These are phyloP conservation scores for Tricholoma hemisulphureum DNA, from an alignment of 768 basidiomycete genomes.

Conservation along the genomic window DNA sequence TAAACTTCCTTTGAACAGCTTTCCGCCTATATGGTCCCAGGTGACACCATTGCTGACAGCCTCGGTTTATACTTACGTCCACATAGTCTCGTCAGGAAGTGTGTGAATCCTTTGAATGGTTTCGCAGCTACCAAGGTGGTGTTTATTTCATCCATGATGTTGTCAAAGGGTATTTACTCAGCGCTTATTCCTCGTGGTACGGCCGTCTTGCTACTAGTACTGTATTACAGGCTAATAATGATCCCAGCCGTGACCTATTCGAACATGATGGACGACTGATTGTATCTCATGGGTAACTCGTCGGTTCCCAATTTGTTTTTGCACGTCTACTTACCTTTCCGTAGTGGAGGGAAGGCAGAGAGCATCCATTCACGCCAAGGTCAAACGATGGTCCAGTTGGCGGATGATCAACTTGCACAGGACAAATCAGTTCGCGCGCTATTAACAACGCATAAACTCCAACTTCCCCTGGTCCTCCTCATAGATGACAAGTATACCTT, in stretches of 20 bases:
- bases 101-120: slow-evolving; percentile 76
- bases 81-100: slow-evolving; percentile 77
- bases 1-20: slow-evolving; percentile 23
- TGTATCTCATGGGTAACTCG: slow-evolving; percentile 81
- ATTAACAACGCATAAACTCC: slow-evolving; percentile 51
- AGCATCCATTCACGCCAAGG: slow-evolving; percentile 47
- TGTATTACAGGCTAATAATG: background rate
- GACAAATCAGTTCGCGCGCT: slow-evolving; percentile 74
- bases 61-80: slow-evolving; percentile 2
- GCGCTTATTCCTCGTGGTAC: slow-evolving; percentile 67
- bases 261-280: slow-evolving; percentile 65
- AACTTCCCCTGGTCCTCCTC: slow-evolving; percentile 64
- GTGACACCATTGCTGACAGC: slow-evolving; percentile 21
- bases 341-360: slow-evolving; percentile 62
- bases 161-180: slow-evolving; percentile 75
- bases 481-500: slow-evolving; percentile 71
- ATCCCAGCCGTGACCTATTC: slow-evolving; percentile 65
- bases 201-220: slow-evolving; percentile 12
- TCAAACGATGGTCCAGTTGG: slow-evolving; percentile 37
- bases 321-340: background rate
- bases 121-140: slow-evolving; percentile 75
- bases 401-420: slow-evolving; percentile 64
- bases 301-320: background rate
- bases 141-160: slow-evolving; percentile 64
- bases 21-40: slow-evolving; percentile 46